phyloP scores from a whole-genome alignment of 2,329 filamentous ascomycete species.

The Cladophialophora immunda region DNA sequence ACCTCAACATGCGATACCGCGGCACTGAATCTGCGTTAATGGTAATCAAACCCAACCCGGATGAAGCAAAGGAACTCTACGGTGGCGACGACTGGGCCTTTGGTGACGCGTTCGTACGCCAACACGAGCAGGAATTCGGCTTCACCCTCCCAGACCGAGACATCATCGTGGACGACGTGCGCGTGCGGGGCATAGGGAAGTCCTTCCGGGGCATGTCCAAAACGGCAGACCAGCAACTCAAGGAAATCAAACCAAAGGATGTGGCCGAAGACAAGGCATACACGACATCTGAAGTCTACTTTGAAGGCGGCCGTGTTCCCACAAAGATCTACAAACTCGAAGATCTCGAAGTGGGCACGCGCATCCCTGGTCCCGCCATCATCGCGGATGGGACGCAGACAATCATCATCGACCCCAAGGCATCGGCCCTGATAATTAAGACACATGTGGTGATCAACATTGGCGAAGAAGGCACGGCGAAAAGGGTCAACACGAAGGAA shows the following conservation, averaged over 20 bases:
- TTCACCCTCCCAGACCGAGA: constrained; percentile 87
- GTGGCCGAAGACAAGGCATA: constrained; percentile 70
- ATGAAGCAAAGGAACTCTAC: constrained; percentile 68
- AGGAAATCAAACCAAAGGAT: constrained; percentile 69
- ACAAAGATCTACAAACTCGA: constrained; percentile 86
- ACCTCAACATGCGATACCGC: constrained; percentile 91
- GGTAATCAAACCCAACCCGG: constrained; percentile 76
- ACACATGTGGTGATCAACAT: constrained; percentile 92
- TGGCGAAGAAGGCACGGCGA: constrained; percentile 58
- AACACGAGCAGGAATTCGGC: constrained; percentile 92
- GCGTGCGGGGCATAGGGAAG: constrained; percentile 87
- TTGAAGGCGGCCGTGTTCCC: constrained; percentile 78
- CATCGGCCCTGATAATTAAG: constrained; percentile 78
- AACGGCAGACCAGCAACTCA: constrained; percentile 84
- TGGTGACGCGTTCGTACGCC: constrained; percentile 81
- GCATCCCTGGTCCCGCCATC: constrained; percentile 81
- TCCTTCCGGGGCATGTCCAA: constrained; percentile 81
- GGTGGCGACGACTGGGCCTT: constrained; percentile 79
- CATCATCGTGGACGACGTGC: constrained; percentile 89
- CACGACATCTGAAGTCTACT: constrained; percentile 77
- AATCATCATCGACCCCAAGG: constrained; percentile 83
- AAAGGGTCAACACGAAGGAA: constrained; percentile 39
- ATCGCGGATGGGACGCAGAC: constrained; percentile 81
- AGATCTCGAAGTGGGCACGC: constrained; percentile 75
- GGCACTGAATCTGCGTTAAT: constrained; percentile 92